These are phyloP conservation scores for Cyclanthera cordifolia DNA, from an alignment of 306 rosid species.

Conservation along the genomic window DNA sequence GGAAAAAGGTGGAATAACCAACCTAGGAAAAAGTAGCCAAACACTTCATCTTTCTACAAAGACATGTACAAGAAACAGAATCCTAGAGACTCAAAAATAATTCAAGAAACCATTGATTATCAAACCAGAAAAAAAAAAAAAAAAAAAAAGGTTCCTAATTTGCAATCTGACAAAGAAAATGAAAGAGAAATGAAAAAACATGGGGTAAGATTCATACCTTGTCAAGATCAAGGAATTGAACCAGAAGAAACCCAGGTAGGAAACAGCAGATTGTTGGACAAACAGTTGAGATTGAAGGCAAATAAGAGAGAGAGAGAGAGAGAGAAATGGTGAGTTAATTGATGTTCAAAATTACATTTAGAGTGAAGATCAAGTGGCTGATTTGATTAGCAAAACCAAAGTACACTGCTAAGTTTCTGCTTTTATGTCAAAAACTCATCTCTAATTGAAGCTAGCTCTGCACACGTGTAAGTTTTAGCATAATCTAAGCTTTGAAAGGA, in stretches of 20 bases:
- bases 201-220: neutral
- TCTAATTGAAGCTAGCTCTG: too few relatives aligned
- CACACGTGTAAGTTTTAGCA: too few relatives aligned
- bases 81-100: neutral
- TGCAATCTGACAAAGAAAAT: neutral
- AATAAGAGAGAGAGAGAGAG: too few relatives aligned
- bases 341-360: neutral
- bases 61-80: neutral
- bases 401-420: too few relatives aligned
- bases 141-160: neutral
- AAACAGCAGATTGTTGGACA: neutral
- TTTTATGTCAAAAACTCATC: too few relatives aligned
- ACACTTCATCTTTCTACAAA: neutral
- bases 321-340: neutral
- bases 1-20: neutral
- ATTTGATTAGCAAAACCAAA: too few relatives aligned
- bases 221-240: neutral
- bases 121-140: neutral
- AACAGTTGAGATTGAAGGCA: neutral
- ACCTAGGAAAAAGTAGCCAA: neutral
- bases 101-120: neutral
- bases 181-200: neutral
- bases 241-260: neutral
- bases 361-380: too few relatives aligned
- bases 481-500: neutral